phyloP scores from a whole-genome alignment of 345 rosid species.

The Citropsis articulata region DNA sequence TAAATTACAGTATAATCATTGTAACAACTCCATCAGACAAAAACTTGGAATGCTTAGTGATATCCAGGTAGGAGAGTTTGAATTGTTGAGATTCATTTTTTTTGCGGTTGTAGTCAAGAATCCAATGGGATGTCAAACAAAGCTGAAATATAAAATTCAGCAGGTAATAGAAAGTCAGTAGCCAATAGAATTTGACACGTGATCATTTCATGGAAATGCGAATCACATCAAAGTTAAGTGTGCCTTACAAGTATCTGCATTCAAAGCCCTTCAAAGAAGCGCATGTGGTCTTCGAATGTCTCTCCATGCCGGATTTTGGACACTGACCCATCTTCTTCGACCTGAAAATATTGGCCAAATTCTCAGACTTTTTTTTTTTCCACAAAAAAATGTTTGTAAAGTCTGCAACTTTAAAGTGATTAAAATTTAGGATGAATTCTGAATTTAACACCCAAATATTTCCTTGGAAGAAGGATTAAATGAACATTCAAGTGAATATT shows the following conservation, averaged over 20 bases:
- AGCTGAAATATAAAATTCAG: not conserved
- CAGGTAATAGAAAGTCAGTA: not conserved
- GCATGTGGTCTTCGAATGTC: constrained; percentile 79
- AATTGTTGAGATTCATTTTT: not conserved
- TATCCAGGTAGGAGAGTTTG: not conserved
- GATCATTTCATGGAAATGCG: not conserved
- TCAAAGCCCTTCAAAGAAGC: constrained; percentile 73
- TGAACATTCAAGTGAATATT: not conserved
- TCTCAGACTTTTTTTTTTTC: not conserved
- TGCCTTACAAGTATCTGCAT: not conserved
- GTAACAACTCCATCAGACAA: not conserved
- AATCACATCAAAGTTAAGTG: constrained; percentile 3
- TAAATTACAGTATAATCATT: not conserved
- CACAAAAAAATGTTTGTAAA: not conserved
- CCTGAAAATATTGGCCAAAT: constrained; percentile 35
- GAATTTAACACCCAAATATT: not conserved
- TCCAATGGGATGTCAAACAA: not conserved
- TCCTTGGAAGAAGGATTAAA: not conserved
- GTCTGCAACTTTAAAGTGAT: not conserved
- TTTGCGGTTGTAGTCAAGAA: not conserved
- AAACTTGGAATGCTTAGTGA: not conserved
- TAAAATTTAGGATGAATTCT: not conserved
- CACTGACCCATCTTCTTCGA: constrained; percentile 82
- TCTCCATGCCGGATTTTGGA: constrained; percentile 81
- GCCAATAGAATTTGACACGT: not conserved